Evolutionary conservation across 345 rosid species (phyloP).

Genomic region (Luvunga scandens): DNA sequence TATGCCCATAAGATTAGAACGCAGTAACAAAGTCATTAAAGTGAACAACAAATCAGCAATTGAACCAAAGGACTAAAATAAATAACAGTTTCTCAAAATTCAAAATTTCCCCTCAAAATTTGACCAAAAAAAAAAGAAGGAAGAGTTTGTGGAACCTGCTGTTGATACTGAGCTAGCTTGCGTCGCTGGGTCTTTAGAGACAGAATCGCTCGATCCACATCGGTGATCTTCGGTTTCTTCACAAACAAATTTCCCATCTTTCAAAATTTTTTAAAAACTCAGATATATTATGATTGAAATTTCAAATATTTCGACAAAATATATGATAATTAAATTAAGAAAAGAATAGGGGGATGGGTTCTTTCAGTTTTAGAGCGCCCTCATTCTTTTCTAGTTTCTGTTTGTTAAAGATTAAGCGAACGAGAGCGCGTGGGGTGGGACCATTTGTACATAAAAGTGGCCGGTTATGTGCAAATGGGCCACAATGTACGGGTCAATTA

Average conservation of each 20-base stretch:
- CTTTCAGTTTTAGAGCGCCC: too few species aligned
- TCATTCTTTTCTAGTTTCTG: too few species aligned
- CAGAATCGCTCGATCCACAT: conserved; percentile 88
- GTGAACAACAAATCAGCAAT: background rate
- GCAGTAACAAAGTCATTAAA: background rate
- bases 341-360: too few species aligned
- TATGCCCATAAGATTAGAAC: background rate
- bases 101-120: background rate
- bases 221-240: conserved; percentile 94
- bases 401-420: too few species aligned
- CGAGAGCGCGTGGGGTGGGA: too few species aligned
- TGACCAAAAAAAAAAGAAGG: background rate
- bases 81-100: background rate
- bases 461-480: too few species aligned
- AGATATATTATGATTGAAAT: too few species aligned
- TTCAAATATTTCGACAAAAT: too few species aligned
- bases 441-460: too few species aligned
- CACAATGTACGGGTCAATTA: too few species aligned
- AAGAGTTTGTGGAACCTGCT: conserved; percentile 44
- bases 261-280: too few species aligned
- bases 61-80: background rate
- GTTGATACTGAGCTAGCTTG: conserved; percentile 88
- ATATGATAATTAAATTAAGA: too few species aligned
- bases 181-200: conserved; percentile 96
- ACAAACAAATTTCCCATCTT: conserved; percentile 85